Percentiles rank a stretch among this genome's conserved stretches.
Conservation (phyloP, 495 filamentous ascomycete genomes). For the Hypoxylon intermedium region DNA sequence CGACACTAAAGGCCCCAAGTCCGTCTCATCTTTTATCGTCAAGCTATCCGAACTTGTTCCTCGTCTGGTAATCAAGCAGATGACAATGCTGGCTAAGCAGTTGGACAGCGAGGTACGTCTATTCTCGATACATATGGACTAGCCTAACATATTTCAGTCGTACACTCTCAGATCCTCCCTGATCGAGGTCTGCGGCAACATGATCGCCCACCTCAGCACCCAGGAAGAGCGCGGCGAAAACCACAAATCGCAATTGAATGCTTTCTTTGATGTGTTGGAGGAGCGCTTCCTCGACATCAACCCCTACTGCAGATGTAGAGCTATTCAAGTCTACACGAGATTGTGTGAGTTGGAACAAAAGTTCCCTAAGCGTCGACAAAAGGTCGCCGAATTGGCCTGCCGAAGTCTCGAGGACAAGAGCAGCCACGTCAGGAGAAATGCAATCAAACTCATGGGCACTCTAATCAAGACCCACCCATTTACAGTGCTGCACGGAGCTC, state of each 20-base stretch:
- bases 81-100: slow-evolving; percentile 90
- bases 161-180: slow-evolving; percentile 92
- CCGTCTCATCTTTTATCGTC: slow-evolving; percentile 93
- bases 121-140: neutral
- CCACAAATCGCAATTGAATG: slow-evolving; percentile 90
- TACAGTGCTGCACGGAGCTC: slow-evolving; percentile 86
- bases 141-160: slow-evolving; percentile 60
- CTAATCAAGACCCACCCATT: slow-evolving; percentile 94
- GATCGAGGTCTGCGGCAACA: slow-evolving; percentile 98
- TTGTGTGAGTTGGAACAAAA: slow-evolving; percentile 93
- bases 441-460: slow-evolving; percentile 87
- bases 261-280: slow-evolving; percentile 95
- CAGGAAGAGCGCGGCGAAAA: slow-evolving; percentile 89
- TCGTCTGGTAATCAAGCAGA: slow-evolving; percentile 93
- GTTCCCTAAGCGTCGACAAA: slow-evolving; percentile 89
- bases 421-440: slow-evolving; percentile 93
- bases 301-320: slow-evolving; percentile 90
- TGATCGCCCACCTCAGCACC: slow-evolving; percentile 87
- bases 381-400: slow-evolving; percentile 81
- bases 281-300: slow-evolving; percentile 97
- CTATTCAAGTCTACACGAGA: slow-evolving; percentile 91
- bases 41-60: slow-evolving; percentile 96
- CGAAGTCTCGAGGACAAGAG: slow-evolving; percentile 96
- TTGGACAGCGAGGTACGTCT: slow-evolving; percentile 84
- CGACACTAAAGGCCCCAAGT: slow-evolving; percentile 93